phyloP scores from a whole-genome alignment of 1,139 yeast genomes.

The Candida pseudoviswanathii region DNA sequence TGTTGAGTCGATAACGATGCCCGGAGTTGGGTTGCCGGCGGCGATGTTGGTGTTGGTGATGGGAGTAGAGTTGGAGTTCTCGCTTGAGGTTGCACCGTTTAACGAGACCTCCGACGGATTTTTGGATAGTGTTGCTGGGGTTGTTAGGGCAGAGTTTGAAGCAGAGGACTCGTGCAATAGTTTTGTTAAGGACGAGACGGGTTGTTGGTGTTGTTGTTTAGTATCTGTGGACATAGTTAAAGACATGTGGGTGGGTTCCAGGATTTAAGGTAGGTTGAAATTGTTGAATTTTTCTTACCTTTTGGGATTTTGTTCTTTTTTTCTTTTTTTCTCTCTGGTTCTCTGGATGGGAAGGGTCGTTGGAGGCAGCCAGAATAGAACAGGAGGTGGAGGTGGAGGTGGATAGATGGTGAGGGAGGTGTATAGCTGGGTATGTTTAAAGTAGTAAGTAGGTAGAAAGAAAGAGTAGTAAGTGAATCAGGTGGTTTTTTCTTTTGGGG shows the following conservation, averaged over 20 bases:
- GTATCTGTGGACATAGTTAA: slow-evolving; percentile 4
- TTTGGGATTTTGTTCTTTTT: neutral
- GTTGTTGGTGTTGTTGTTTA: slow-evolving; percentile 16
- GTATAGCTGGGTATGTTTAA: neutral
- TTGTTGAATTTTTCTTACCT: neutral
- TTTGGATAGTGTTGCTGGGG: slow-evolving; percentile 29
- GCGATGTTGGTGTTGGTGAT: too few relatives aligned
- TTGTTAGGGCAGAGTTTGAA: slow-evolving; percentile 20
- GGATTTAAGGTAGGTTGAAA: neutral
- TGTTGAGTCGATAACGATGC: neutral
- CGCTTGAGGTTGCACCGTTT: neutral
- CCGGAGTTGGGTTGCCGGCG: neutral
- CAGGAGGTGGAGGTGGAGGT: neutral
- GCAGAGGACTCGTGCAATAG: slow-evolving; percentile 38
- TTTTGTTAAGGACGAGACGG: slow-evolving; percentile 44
- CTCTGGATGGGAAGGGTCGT: neutral
- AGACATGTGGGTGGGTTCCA: too few relatives aligned
- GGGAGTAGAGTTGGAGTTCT: slow-evolving; percentile 17
- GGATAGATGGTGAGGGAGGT: neutral
- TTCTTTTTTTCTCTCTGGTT: too few relatives aligned
- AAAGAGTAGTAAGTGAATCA: neutral
- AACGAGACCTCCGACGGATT: slow-evolving; percentile 21
- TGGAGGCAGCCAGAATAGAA: neutral
- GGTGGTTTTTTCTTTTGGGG: neutral
- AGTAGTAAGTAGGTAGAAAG: neutral